These are phyloP conservation scores for Penicillium taxi DNA, from an alignment of 495 filamentous ascomycete genomes.

Conservation along the genomic window DNA sequence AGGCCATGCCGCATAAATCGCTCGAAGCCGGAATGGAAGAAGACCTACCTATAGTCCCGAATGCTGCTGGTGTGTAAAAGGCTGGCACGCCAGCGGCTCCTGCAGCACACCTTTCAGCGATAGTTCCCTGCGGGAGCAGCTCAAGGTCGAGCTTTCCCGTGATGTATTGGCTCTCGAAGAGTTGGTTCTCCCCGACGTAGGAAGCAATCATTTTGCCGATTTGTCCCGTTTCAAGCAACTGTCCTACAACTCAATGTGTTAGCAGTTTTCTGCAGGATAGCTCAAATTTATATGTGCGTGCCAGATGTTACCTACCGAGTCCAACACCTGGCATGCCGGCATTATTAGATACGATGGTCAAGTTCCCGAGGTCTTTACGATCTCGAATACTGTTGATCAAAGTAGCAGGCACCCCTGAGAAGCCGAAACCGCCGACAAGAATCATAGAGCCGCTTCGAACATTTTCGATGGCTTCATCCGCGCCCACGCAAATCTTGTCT, in stretches of 20 bases:
- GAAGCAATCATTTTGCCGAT: conserved; percentile 82
- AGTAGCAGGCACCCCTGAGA: conserved; percentile 78
- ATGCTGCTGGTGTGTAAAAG: conserved; percentile 83
- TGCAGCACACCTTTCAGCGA: conserved; percentile 77
- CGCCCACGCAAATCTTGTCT: conserved; percentile 70
- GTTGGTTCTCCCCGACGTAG: conserved; percentile 87
- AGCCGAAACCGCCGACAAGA: conserved; percentile 75
- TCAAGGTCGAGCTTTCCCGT: conserved; percentile 75
- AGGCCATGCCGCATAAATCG: no score
- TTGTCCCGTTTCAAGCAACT: conserved; percentile 69
- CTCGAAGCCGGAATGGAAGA: no score
- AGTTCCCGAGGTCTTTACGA: conserved; percentile 58
- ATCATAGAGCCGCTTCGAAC: conserved; percentile 64
- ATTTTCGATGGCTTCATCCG: conserved; percentile 61
- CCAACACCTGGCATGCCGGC: conserved; percentile 71
- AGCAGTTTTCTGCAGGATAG: background rate
- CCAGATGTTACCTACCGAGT: conserved; percentile 41
- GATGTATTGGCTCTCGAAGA: conserved; percentile 78
- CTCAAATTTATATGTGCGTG: background rate
- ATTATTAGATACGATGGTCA: conserved; percentile 88
- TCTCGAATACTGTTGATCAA: conserved; percentile 70
- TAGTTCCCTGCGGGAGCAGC: conserved; percentile 78
- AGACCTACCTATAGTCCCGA: conserved; percentile 59
- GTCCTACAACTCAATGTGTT: conserved; percentile 15
- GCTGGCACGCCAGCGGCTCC: conserved; percentile 82